A percentile compares a stretch with the other conserved stretches of the same genome.
Conservation (phyloP, 768 basidiomycete genomes). For the Cubamyces lactineus region DNA sequence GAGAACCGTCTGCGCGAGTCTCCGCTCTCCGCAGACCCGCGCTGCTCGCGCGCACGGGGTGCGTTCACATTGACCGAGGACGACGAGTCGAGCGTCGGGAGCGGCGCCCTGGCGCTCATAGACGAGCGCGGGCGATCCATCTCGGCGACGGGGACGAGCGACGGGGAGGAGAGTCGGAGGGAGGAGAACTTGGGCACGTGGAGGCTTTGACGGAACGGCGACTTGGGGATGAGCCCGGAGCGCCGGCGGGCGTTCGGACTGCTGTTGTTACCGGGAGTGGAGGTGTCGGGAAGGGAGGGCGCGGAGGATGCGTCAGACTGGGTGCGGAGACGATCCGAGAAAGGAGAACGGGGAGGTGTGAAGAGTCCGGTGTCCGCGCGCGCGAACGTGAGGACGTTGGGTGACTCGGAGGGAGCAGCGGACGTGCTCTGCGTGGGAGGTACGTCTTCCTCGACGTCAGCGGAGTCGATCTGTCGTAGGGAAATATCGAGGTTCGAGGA, state of each 20-base stretch:
- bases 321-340: conserved; percentile 2
- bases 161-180: conserved; percentile 13
- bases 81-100: not conserved
- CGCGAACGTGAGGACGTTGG: not conserved
- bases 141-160: conserved; percentile 19
- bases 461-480: not conserved
- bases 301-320: conserved; percentile 1
- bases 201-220: conserved; percentile 9
- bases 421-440: not conserved
- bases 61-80: not conserved
- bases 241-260: not conserved
- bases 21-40: not conserved
- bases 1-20: conserved; percentile 8
- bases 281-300: not conserved
- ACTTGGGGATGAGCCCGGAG: not conserved
- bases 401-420: not conserved
- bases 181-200: conserved; percentile 12
- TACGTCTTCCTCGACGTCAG: not conserved
- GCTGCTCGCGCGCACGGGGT: not conserved
- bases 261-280: not conserved
- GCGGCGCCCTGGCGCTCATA: conserved; percentile 1
- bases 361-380: not conserved
- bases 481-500: conserved; percentile 16
- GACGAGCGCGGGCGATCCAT: conserved; percentile 15
- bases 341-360: not conserved